Percentiles rank a stretch among this genome's conserved stretches.
These are phyloP conservation scores for Ormosia semicastrata DNA, from an alignment of 306 rosid species.

Conservation along the genomic window DNA sequence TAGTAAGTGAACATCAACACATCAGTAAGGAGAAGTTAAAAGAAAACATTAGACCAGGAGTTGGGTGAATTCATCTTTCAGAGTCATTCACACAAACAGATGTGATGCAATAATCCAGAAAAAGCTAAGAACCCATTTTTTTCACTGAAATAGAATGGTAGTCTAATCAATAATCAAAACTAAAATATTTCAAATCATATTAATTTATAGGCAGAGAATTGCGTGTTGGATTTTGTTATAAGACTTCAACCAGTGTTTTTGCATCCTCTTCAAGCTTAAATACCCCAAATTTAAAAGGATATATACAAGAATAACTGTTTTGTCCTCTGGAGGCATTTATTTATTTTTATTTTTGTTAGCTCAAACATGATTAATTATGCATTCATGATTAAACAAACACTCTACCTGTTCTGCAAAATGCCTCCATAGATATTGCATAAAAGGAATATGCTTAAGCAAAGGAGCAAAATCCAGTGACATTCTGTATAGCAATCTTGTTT, in stretches of 20 bases:
- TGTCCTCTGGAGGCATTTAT: neutral
- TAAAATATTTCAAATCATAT: neutral
- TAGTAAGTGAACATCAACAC: neutral
- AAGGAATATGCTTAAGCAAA: conserved; percentile 74
- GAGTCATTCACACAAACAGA: neutral
- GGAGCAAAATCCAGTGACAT: conserved; percentile 96
- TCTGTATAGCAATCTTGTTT: conserved; percentile 85
- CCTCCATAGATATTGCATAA: conserved; percentile 77
- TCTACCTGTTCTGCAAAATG: conserved; percentile 88
- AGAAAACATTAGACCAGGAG: neutral
- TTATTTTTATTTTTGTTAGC: neutral
- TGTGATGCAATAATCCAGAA: neutral
- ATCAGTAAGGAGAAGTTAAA: neutral
- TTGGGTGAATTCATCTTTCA: neutral
- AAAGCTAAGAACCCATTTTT: neutral
- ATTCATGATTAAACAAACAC: neutral
- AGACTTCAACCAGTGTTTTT: neutral
- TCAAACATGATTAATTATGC: neutral
- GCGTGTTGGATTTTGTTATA: neutral
- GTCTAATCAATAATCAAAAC: neutral
- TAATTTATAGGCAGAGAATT: neutral
- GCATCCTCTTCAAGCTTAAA: neutral
- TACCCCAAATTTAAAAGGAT: neutral
- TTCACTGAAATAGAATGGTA: neutral
- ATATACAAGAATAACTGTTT: neutral